These are phyloP conservation scores for Pleurotus giganteus DNA, from an alignment of 768 basidiomycete species.

Conservation along the genomic window DNA sequence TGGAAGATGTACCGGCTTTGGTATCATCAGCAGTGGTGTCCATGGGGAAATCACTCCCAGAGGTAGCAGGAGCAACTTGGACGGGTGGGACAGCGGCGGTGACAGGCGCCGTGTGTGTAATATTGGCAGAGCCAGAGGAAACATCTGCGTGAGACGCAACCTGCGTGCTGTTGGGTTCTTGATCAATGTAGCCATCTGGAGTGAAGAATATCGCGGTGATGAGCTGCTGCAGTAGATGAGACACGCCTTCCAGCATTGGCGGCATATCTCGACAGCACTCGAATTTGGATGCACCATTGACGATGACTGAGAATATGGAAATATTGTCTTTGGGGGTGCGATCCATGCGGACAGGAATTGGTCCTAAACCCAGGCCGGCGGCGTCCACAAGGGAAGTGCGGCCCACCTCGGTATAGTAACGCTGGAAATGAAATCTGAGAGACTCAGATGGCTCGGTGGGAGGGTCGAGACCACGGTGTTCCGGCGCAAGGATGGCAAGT, in stretches of 20 bases:
- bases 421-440: not conserved
- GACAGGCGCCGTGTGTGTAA: not conserved
- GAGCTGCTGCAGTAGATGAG: not conserved
- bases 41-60: not conserved
- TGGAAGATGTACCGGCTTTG: not conserved
- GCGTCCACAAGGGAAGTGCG: not conserved
- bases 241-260: not conserved
- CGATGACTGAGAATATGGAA: not conserved
- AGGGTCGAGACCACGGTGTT: not conserved
- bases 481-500: not conserved
- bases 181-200: not conserved
- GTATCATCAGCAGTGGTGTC: not conserved
- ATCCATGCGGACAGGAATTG: not conserved
- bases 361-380: not conserved
- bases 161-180: not conserved
- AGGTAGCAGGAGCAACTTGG: not conserved
- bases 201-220: not conserved
- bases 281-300: not conserved
- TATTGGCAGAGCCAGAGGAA: not conserved
- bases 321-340: not conserved
- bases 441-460: not conserved
- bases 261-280: not conserved
- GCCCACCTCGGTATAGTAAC: not conserved
- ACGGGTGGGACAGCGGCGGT: not conserved
- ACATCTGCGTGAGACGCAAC: not conserved